phyloP scores from a whole-genome alignment of 176 grass and related monocot genomes.

The Poa annua region DNA sequence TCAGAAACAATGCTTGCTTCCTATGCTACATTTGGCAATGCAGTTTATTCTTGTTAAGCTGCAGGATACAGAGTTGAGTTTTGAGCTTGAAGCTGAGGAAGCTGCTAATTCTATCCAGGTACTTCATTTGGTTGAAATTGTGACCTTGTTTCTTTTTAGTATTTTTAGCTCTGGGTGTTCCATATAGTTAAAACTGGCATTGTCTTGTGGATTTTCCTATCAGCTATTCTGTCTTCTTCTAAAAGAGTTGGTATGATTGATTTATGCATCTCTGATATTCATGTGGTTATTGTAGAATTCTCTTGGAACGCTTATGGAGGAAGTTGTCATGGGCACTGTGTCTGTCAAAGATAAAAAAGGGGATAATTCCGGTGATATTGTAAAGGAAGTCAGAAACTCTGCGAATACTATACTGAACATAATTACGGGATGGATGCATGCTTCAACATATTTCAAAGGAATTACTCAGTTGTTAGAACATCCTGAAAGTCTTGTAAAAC shows the following conservation, averaged over 20 bases:
- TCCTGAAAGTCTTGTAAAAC: slow-evolving; percentile 74
- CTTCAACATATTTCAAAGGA: slow-evolving; percentile 75
- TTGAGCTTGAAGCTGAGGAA: slow-evolving; percentile 71
- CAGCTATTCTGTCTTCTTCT: background rate
- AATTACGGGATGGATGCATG: slow-evolving; percentile 73
- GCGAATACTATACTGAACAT: slow-evolving; percentile 59
- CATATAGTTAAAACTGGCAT: slow-evolving; percentile 5
- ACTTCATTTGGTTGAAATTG: slow-evolving; percentile 20
- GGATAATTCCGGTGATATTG: slow-evolving; percentile 42
- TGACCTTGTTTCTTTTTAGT: slow-evolving; percentile 17
- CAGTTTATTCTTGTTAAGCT: slow-evolving; percentile 69
- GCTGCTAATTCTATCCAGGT: slow-evolving; percentile 78
- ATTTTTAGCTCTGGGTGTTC: background rate
- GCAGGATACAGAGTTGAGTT: slow-evolving; percentile 78
- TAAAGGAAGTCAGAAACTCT: slow-evolving; percentile 59
- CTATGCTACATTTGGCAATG: slow-evolving; percentile 62
- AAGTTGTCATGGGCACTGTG: slow-evolving; percentile 68
- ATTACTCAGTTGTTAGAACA: slow-evolving; percentile 73
- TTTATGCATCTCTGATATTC: slow-evolving; percentile 30
- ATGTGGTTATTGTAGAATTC: slow-evolving; percentile 56
- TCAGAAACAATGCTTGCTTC: slow-evolving; percentile 49
- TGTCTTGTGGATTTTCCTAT: slow-evolving; percentile 2
- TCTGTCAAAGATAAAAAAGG: slow-evolving; percentile 57
- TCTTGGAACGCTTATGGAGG: slow-evolving; percentile 79
- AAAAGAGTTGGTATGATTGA: background rate